Percentiles rank a stretch among this genome's conserved stretches.
Evolutionary conservation across 352 stramenopile species (phyloP).

Genomic region (Globisporangium orthogonon): DNA sequence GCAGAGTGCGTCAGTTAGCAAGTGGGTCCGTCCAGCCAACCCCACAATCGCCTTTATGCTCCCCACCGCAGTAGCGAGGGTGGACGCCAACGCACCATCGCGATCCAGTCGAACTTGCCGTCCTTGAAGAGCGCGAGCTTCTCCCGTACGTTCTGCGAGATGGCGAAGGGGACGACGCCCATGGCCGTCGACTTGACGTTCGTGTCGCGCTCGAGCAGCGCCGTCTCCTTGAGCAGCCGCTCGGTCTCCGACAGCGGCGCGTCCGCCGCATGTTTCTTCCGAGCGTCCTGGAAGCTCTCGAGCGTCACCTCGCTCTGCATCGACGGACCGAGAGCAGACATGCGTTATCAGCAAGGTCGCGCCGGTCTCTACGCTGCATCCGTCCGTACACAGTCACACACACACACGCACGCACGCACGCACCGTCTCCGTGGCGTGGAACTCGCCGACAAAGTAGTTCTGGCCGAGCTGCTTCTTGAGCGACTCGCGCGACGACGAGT

Average conservation of each 20-base stretch:
- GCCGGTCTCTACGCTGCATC: too few relatives aligned
- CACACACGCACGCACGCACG: neutral
- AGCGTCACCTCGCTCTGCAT: slow-evolving; percentile 68
- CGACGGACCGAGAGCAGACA: too few relatives aligned
- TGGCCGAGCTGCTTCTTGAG: slow-evolving; percentile 87
- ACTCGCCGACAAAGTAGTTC: slow-evolving; percentile 89
- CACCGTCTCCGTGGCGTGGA: slow-evolving; percentile 82
- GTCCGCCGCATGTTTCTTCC: slow-evolving; percentile 62
- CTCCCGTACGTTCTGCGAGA: slow-evolving; percentile 76
- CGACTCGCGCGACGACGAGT: slow-evolving; percentile 87
- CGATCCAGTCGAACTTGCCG: slow-evolving; percentile 85
- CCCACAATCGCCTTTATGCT: too few relatives aligned
- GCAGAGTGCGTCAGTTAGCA: neutral
- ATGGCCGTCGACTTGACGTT: slow-evolving; percentile 87
- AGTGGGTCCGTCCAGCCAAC: too few relatives aligned
- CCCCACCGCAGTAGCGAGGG: too few relatives aligned
- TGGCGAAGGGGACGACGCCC: slow-evolving; percentile 82
- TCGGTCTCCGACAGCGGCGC: slow-evolving; percentile 84
- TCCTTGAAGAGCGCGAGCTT: slow-evolving; percentile 74
- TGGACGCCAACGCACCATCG: slow-evolving; percentile 42
- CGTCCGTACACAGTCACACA: neutral
- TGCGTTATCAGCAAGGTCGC: too few relatives aligned
- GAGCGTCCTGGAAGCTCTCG: slow-evolving; percentile 63
- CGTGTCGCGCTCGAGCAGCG: slow-evolving; percentile 73
- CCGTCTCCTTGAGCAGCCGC: slow-evolving; percentile 72